These are phyloP conservation scores for Aureobasidium sp. DNA, from an alignment of 2,329 filamentous ascomycete species.

Conservation along the genomic window DNA sequence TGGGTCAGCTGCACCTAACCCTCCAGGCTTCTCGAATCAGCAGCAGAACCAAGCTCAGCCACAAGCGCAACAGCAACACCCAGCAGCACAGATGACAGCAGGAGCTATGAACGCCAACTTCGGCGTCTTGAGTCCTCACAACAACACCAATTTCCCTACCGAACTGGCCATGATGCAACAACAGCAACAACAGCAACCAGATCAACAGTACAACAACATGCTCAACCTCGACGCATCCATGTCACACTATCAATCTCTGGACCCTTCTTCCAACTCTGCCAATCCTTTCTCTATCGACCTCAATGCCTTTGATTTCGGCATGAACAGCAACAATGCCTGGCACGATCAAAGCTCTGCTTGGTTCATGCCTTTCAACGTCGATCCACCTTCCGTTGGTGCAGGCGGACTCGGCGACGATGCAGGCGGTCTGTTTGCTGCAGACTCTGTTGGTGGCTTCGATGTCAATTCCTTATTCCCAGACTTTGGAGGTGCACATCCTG, in stretches of 20 bases:
- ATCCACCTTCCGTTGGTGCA: slow-evolving; percentile 51
- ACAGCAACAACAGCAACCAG: slow-evolving; percentile 5
- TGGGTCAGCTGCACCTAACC: background rate
- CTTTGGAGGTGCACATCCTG: slow-evolving; percentile 20
- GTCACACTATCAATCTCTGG: slow-evolving; percentile 21
- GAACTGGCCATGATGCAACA: slow-evolving; percentile 18
- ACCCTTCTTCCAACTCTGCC: slow-evolving; percentile 15
- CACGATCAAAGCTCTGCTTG: slow-evolving; percentile 56
- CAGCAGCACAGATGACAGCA: slow-evolving; percentile 4
- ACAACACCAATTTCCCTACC: slow-evolving; percentile 7
- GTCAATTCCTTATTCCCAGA: slow-evolving; percentile 20
- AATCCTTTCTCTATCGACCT: slow-evolving; percentile 20
- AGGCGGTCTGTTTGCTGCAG: slow-evolving; percentile 13
- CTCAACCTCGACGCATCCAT: slow-evolving; percentile 33
- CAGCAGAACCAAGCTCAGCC: slow-evolving; percentile 1
- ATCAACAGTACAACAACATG: slow-evolving; percentile 10
- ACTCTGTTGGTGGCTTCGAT: slow-evolving; percentile 24
- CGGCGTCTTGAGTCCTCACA: background rate
- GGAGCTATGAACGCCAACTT: background rate
- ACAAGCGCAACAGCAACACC: slow-evolving; percentile 19
- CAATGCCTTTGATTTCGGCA: slow-evolving; percentile 19
- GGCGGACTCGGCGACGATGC: slow-evolving; percentile 25
- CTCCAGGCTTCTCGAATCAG: slow-evolving; percentile 26
- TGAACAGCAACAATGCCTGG: slow-evolving; percentile 18
- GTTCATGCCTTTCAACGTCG: slow-evolving; percentile 91